Evolutionary conservation across 1,284 basidiomycete genomes (phyloP).

Genomic region (Moniliophthora roreri): DNA sequence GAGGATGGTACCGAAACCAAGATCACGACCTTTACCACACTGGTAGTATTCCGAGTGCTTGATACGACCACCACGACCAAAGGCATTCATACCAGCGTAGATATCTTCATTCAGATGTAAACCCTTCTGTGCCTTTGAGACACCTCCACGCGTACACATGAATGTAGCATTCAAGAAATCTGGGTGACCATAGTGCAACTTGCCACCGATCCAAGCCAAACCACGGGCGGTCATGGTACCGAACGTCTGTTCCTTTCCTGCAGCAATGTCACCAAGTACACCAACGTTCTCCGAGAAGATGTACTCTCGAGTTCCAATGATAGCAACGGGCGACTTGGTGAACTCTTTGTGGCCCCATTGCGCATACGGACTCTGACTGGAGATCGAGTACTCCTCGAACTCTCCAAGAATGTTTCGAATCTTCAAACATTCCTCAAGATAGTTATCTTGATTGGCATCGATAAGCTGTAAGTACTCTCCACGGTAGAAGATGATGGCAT

Average conservation of each 20-base stretch:
- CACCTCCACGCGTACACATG: slow-evolving; percentile 98
- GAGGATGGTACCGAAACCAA: slow-evolving; percentile 98
- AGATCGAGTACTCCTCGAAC: slow-evolving; percentile 94
- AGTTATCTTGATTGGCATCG: slow-evolving; percentile 99
- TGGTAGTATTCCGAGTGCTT: slow-evolving; percentile 99
- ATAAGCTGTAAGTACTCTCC: slow-evolving; percentile 99
- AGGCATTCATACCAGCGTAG: slow-evolving; percentile 99
- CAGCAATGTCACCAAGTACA: slow-evolving; percentile 98
- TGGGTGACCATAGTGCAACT: slow-evolving; percentile 98
- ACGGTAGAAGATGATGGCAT: slow-evolving; percentile 98
- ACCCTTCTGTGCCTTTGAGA: slow-evolving; percentile 99
- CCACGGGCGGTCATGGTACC: slow-evolving; percentile 98
- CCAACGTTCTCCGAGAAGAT: slow-evolving; percentile 99
- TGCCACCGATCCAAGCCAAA: slow-evolving; percentile 96
- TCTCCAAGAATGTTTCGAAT: slow-evolving; percentile 97
- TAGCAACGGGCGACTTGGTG: slow-evolving; percentile 89
- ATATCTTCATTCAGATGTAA: slow-evolving; percentile 99
- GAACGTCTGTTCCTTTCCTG: slow-evolving; percentile 99
- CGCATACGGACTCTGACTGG: slow-evolving; percentile 93
- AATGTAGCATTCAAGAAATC: slow-evolving; percentile 99
- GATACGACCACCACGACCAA: slow-evolving; percentile 97
- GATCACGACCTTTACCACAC: slow-evolving; percentile 98
- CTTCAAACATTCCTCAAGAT: slow-evolving; percentile 98
- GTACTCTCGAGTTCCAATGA: slow-evolving; percentile 98
- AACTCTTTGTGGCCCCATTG: slow-evolving; percentile 94